Conservation (phyloP, 2,329 filamentous ascomycete species). For the Colletotrichum euphorbiae region DNA sequence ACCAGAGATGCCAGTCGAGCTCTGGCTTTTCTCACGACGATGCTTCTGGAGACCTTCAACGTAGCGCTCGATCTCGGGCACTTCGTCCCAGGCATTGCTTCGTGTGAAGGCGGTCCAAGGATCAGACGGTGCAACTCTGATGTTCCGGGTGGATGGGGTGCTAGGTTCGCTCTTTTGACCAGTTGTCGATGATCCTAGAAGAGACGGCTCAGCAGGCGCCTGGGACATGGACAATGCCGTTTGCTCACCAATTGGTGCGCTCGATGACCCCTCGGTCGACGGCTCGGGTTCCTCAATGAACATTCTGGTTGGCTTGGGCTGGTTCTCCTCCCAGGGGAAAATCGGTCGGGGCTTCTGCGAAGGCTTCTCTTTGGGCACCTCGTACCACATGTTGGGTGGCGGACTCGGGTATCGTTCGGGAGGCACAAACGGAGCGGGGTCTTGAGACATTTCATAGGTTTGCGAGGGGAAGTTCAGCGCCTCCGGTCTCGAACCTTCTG, state of each 20-base stretch:
- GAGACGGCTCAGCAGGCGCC: constrained; percentile 49
- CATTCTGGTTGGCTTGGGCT: constrained; percentile 71
- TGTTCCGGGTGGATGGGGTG: constrained; percentile 62
- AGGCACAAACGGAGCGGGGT: constrained; percentile 79
- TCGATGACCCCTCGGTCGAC: constrained; percentile 45
- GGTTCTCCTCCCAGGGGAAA: constrained; percentile 89
- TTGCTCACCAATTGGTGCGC: constrained; percentile 44
- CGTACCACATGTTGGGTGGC: constrained; percentile 88
- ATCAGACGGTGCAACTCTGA: constrained; percentile 61
- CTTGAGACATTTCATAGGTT: constrained; percentile 86
- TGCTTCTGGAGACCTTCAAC: constrained; percentile 80
- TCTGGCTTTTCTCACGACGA: constrained; percentile 52
- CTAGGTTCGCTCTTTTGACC: constrained; percentile 54
- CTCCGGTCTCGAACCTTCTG: constrained; percentile 80
- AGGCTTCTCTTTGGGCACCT: constrained; percentile 76
- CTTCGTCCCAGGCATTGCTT: constrained; percentile 92
- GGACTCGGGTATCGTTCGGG: constrained; percentile 84
- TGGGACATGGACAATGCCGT: constrained; percentile 37
- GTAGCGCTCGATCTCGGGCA: constrained; percentile 89
- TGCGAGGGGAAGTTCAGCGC: constrained; percentile 83
- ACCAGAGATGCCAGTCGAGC: constrained; percentile 40
- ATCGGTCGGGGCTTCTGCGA: constrained; percentile 74
- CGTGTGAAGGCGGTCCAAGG: constrained; percentile 81
- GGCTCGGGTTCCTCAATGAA: constrained; percentile 58
- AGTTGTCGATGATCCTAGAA: constrained; percentile 49